Evolutionary conservation across 768 basidiomycete genomes (phyloP), one percentile per base, ranked within the genome.

Genomic region (Mrakia frigida): DNA sequence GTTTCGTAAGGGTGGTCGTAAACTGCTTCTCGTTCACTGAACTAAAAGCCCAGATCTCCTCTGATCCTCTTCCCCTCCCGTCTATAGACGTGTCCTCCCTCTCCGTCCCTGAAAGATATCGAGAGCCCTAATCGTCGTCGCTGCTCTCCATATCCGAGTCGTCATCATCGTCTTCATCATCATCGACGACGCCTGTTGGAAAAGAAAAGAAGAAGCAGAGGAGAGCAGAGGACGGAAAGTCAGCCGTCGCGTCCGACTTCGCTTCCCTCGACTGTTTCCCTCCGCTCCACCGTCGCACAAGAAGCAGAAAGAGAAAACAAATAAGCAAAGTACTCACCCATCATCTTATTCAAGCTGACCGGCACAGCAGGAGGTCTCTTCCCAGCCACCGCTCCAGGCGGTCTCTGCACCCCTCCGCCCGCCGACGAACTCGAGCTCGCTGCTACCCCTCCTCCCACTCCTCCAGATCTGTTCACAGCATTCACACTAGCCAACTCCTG

Each of bases 301-400:
- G 56, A n/a, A n/a, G 3, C 53, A 13, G n/a, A 13, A 56, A 28
- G 3, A 25, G 6, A 28, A 6, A 56, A 25, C 13, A 56, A n/a
- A 25, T n/a, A 25, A n/a, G n/a, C n/a, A 56, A 25, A 56, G 35
- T n/a, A 75, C 74, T 56, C 53, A 75, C 74, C 74, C 74, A 75
- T 75, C 53, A 75, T 50, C 25, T 53, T 70, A 39, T 70, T 70
- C 46, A 75, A 43, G 9, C 65, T 63, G 9, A 74, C 63, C 7
- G 74, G 74, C 37, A 61, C 67, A 69, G 67, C 25, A 41, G 67
- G 31, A 23, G 50, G 46, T 50, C 33, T 56, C n/a, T 37, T n/a
- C 60, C 60, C 28, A 56, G 31, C 41, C 35, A 35, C 59, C 41
- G 25, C 52, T 59, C 25, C 59, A 25, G 43, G 21, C 65, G 9